phyloP scores from a whole-genome alignment of 148 eudicot species.

The Chenopodium formosanum region DNA sequence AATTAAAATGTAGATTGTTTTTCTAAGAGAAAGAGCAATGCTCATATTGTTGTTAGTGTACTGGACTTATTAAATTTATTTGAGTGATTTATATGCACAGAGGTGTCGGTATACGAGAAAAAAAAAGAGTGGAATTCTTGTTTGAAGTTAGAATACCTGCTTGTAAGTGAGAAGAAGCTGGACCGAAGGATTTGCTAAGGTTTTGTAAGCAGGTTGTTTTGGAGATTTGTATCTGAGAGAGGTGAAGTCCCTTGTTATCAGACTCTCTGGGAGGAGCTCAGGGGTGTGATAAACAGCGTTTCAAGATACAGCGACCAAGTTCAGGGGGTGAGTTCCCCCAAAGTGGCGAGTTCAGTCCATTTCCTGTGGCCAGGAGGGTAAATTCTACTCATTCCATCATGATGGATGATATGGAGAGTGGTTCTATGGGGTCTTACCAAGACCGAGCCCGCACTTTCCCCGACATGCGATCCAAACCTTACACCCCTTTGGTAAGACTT shows the following conservation, averaged over 20 bases:
- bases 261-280: conserved; percentile 8
- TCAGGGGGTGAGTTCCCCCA: conserved; percentile 92
- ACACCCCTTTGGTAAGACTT: conserved; percentile 69
- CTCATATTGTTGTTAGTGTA: conserved; percentile 5
- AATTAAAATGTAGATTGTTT: not conserved
- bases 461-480: conserved; percentile 84
- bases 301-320: conserved; percentile 67
- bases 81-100: conserved; percentile 25
- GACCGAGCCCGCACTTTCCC: conserved; percentile 91
- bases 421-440: conserved; percentile 65
- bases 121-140: conserved; percentile 17
- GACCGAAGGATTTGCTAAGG: conserved; percentile 14
- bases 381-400: conserved; percentile 63
- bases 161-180: conserved; percentile 16
- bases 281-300: conserved; percentile 33
- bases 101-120: conserved; percentile 6
- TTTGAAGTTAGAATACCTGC: conserved; percentile 17
- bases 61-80: conserved; percentile 9
- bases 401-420: conserved; percentile 90
- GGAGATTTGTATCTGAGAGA: conserved; percentile 26
- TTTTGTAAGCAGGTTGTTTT: conserved; percentile 13
- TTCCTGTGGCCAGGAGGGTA: conserved; percentile 66
- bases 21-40: conserved; percentile 6
- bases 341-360: conserved; percentile 60
- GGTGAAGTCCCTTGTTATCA: conserved; percentile 13